Conservation (phyloP, 306 rosid species). For the Corylus avellana region DNA sequence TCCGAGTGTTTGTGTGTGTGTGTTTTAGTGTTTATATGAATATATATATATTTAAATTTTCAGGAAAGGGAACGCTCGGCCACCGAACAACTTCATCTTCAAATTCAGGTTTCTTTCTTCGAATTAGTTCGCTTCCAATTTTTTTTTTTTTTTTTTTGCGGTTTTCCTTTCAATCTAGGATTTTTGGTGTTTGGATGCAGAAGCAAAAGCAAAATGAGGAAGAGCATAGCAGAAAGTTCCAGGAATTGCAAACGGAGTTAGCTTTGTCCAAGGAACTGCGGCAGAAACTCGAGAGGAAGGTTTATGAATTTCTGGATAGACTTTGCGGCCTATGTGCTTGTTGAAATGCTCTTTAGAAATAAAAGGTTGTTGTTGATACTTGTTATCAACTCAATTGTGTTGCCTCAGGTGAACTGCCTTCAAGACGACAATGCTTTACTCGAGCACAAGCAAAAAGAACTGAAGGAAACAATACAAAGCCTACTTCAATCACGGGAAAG, state of each 20-base stretch:
- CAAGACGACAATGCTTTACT: slow-evolving; percentile 65
- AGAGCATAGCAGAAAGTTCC: slow-evolving; percentile 56
- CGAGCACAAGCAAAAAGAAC: slow-evolving; percentile 67
- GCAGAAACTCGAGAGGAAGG: slow-evolving; percentile 62
- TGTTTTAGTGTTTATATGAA: neutral
- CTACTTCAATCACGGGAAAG: slow-evolving; percentile 59
- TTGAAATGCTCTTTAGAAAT: slow-evolving; percentile 6
- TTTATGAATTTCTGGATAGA: slow-evolving; percentile 8
- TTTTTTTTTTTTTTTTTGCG: no score
- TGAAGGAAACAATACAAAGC: slow-evolving; percentile 56
- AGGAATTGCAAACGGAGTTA: slow-evolving; percentile 57
- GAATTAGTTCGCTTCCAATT: slow-evolving; percentile 4
- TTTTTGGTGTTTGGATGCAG: slow-evolving; percentile 41
- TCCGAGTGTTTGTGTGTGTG: slow-evolving; percentile 3
- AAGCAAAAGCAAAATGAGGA: slow-evolving; percentile 72
- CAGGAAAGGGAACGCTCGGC: slow-evolving; percentile 76
- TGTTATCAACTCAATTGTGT: neutral
- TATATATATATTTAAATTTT: neutral
- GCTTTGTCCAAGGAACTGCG: slow-evolving; percentile 52
- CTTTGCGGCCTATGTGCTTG: neutral
- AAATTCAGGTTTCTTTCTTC: slow-evolving; percentile 49
- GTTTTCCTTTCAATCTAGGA: neutral
- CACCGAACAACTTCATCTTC: slow-evolving; percentile 50
- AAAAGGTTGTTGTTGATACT: neutral
- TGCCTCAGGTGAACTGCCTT: slow-evolving; percentile 54